Percentiles rank a stretch among this genome's conserved stretches.
phyloP scores from a whole-genome alignment of 75 land plant species.

The Adiantum capillusveneris region DNA sequence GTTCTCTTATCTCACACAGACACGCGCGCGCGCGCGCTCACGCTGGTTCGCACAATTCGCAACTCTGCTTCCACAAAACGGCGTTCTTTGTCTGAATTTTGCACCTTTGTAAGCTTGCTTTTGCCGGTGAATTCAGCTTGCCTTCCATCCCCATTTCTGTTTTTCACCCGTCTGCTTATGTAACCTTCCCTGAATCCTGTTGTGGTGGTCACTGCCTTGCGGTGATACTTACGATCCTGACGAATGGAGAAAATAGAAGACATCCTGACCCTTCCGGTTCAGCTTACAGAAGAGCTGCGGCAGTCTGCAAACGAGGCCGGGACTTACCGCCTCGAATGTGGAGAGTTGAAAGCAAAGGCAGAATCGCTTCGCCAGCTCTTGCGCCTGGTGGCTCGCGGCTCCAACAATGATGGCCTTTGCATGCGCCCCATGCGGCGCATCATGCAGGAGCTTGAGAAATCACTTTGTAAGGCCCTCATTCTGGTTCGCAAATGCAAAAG shows the following conservation, averaged over 20 bases:
- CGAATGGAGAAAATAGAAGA: slow-evolving; percentile 25
- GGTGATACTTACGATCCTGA: too few species aligned
- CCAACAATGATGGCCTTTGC: slow-evolving; percentile 6
- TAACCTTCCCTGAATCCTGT: too few species aligned
- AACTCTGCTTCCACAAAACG: too few species aligned
- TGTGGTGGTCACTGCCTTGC: too few species aligned
- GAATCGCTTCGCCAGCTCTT: slow-evolving; percentile 30
- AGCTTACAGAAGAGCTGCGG: slow-evolving; percentile 41
- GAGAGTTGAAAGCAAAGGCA: slow-evolving; percentile 35
- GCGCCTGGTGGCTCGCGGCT: slow-evolving; percentile 38
- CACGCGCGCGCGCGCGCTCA: too few species aligned
- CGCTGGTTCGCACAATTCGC: too few species aligned
- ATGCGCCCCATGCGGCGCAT: slow-evolving; percentile 46
- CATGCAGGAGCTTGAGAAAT: slow-evolving; percentile 33
- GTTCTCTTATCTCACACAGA: too few species aligned
- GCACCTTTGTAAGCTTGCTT: too few species aligned
- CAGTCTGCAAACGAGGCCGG: slow-evolving; percentile 24
- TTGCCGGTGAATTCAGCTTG: too few species aligned
- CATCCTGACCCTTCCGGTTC: slow-evolving; percentile 37
- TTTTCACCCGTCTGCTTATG: too few species aligned
- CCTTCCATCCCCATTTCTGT: too few species aligned
- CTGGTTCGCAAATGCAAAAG: slow-evolving; percentile 44
- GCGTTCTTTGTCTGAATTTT: too few species aligned
- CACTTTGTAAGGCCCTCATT: slow-evolving; percentile 40
- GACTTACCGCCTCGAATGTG: slow-evolving; percentile 29